Conservation (phyloP, 2,329 filamentous ascomycete genomes). For the Epichloe gansuensis region DNA sequence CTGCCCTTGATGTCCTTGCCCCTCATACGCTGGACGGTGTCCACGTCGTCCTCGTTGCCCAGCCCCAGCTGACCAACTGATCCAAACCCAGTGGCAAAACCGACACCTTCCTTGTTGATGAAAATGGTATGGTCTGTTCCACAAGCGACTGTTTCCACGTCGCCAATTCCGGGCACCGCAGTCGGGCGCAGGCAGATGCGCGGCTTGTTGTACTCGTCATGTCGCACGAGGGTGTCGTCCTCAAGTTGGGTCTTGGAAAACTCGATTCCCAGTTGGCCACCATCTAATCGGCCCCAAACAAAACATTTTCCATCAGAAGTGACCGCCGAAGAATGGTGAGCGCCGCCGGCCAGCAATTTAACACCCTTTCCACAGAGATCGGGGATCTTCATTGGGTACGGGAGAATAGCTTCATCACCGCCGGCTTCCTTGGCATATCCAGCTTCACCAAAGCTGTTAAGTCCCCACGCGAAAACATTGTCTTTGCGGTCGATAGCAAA, state of each 20-base stretch:
- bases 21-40: constrained; percentile 66
- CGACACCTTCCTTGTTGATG: constrained; percentile 56
- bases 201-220: constrained; percentile 48
- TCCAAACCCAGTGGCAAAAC: constrained; percentile 72
- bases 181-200: constrained; percentile 22
- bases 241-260: constrained; percentile 29
- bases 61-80: constrained; percentile 70
- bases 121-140: constrained; percentile 66
- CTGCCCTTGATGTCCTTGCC: constrained; percentile 71
- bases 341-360: constrained; percentile 53
- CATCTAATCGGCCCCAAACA: constrained; percentile 47
- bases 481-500: constrained; percentile 65
- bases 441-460: constrained; percentile 79
- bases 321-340: constrained; percentile 62
- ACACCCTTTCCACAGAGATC: constrained; percentile 54
- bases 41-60: constrained; percentile 67
- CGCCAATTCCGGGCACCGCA: constrained; percentile 30
- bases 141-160: constrained; percentile 43
- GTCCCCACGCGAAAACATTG: constrained; percentile 68
- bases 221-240: constrained; percentile 41
- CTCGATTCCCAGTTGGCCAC: constrained; percentile 42
- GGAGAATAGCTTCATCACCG: constrained; percentile 50
- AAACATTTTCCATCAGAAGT: constrained; percentile 44
- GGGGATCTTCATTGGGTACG: constrained; percentile 56
- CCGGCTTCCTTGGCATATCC: constrained; percentile 46